Conservation (phyloP, 106 monocot species). For the Dioscorea zingiberensis region DNA sequence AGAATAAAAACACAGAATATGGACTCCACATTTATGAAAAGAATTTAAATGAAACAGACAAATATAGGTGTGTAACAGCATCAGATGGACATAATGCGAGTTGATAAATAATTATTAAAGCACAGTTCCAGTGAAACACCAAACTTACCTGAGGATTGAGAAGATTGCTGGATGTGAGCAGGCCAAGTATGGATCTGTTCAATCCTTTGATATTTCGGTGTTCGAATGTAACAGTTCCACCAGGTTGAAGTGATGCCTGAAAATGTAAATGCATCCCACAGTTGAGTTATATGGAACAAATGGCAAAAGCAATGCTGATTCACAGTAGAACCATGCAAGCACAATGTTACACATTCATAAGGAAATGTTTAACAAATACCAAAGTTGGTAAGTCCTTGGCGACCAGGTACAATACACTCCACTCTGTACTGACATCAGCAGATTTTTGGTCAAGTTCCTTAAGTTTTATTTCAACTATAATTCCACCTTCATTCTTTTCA, state of each 20-base stretch:
- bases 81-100: too few species aligned
- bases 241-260: constrained; percentile 95
- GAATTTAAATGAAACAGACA: too few species aligned
- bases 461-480: constrained; percentile 89
- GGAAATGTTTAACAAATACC: constrained; percentile 27
- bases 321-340: too few species aligned
- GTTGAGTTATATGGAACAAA: not conserved
- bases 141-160: constrained; percentile 77
- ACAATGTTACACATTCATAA: not conserved
- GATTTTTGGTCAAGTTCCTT: constrained; percentile 91
- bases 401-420: constrained; percentile 91
- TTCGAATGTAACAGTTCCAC: constrained; percentile 90
- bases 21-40: too few species aligned
- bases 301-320: not conserved
- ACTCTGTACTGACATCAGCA: constrained; percentile 94
- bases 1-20: too few species aligned
- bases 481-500: constrained; percentile 95
- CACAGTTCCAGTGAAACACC: not conserved
- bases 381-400: constrained; percentile 79
- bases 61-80: too few species aligned
- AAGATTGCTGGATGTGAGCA: constrained; percentile 92
- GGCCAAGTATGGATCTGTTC: constrained; percentile 85
- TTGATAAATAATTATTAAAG: too few species aligned
- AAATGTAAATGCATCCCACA: constrained; percentile 6
- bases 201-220: constrained; percentile 93